Evolutionary conservation across 805 yeast species (phyloP), one percentile per base, ranked within the genome.

Genomic region (Candida takata): DNA sequence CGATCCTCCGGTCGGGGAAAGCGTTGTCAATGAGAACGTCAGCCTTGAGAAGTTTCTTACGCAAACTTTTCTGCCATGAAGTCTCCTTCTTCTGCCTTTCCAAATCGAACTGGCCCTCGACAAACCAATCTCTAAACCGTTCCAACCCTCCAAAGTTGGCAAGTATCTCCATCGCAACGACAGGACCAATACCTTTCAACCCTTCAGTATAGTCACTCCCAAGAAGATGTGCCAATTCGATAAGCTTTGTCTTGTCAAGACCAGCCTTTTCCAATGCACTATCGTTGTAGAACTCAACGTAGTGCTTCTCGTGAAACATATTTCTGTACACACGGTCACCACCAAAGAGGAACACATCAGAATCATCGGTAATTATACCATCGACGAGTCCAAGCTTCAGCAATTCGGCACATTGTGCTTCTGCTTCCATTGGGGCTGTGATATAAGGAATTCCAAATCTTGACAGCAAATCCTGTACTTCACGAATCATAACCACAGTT

Each of bases 381-480:
- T 92, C 97, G 4, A 90, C 96, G 14, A 92, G 63, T 0, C 72
- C 74, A 16, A 87, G 57, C n/a, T 58, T 52, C 27, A 76, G 58
- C 6, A 92, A 60, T 45, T 81, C 84, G 0, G 95, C 96, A 61
- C 99, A 92, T 52, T 92, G 98, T 0, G 98, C 97, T 61, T 92
- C 99, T 2, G 98, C 98, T 60, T 92, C 99, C 88, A 86, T 86
- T 1, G 98, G 99, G 0, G 98, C 97, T 0, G 95, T 84, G 8
- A 92, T 72, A 47, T 76, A 92, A 0, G 99, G 99, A 5, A 92
- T 83, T 1, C 98, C 98, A 65, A 92, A 92, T 36, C 90, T 61
- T 20, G 82, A 72, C 8, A 92, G 64, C 28, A 92, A 64, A 43
- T 87, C 95, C 59, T 92, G 96, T 14, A 95, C 92, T 53, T 92